These are phyloP conservation scores for Lecanicillium sp. DNA, from an alignment of 2,329 filamentous ascomycete species.

Conservation along the genomic window DNA sequence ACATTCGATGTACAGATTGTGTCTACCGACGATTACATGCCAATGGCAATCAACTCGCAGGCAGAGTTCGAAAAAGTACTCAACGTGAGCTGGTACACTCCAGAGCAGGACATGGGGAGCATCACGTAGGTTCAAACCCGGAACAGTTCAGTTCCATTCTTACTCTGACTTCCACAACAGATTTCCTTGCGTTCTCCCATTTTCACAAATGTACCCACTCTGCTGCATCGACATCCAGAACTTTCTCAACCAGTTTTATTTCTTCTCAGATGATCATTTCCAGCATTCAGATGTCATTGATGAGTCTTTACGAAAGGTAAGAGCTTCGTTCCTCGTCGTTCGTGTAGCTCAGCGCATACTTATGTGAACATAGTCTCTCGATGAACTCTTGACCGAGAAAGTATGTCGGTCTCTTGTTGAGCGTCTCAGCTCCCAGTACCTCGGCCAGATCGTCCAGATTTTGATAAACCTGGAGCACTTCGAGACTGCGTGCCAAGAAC, in stretches of 20 bases:
- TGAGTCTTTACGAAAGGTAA: slow-evolving; percentile 73
- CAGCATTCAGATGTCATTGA: slow-evolving; percentile 86
- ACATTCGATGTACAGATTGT: slow-evolving; percentile 45
- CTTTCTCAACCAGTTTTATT: slow-evolving; percentile 96
- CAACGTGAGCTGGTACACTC: slow-evolving; percentile 92
- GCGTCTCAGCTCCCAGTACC: slow-evolving; percentile 81
- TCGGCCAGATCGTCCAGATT: slow-evolving; percentile 97
- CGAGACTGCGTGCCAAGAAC: slow-evolving; percentile 82
- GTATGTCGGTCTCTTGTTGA: slow-evolving; percentile 89
- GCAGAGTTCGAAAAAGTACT: slow-evolving; percentile 96
- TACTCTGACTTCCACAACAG: slow-evolving; percentile 34
- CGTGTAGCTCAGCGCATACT: not conserved
- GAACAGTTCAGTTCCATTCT: not conserved
- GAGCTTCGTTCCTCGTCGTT: slow-evolving; percentile 12
- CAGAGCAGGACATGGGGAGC: slow-evolving; percentile 69
- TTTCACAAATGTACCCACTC: slow-evolving; percentile 97
- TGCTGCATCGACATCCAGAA: slow-evolving; percentile 98
- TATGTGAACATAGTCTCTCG: slow-evolving; percentile 58
- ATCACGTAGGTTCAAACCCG: slow-evolving; percentile 52
- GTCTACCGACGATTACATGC: slow-evolving; percentile 98
- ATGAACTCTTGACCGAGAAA: slow-evolving; percentile 86
- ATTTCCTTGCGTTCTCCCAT: slow-evolving; percentile 92
- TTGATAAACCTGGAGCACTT: slow-evolving; percentile 97
- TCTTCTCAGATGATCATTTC: slow-evolving; percentile 95
- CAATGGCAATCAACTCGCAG: slow-evolving; percentile 86